Percentiles rank a stretch among this genome's conserved stretches.
phyloP scores from a whole-genome alignment of 1,284 basidiomycete species.

The Violaceomyces palustris region DNA sequence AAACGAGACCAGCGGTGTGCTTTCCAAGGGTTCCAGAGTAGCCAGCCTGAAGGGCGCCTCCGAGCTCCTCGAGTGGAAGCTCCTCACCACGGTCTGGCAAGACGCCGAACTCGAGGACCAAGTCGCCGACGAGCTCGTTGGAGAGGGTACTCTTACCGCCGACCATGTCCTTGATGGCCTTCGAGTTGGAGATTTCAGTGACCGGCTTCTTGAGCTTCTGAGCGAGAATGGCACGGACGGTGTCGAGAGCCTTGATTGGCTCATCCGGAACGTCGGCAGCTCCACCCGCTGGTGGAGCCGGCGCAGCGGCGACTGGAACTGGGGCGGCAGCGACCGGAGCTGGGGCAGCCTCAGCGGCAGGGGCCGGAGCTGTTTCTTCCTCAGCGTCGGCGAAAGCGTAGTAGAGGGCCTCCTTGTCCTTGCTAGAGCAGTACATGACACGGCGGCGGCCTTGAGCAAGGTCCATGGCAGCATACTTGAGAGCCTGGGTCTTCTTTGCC shows the following conservation, averaged over 20 bases:
- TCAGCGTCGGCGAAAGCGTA: conserved; percentile 91
- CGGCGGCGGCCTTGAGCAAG: conserved; percentile 76
- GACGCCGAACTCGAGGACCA: conserved; percentile 60
- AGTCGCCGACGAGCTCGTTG: conserved; percentile 87
- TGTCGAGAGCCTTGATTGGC: conserved; percentile 85
- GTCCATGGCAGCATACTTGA: conserved; percentile 88
- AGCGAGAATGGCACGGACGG: conserved; percentile 81
- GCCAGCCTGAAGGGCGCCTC: conserved; percentile 73
- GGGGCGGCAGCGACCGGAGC: conserved; percentile 53
- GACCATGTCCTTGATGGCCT: conserved; percentile 96
- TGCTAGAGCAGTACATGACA: conserved; percentile 83
- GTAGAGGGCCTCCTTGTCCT: conserved; percentile 94
- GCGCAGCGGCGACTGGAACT: conserved; percentile 56
- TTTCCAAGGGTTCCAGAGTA: conserved; percentile 86
- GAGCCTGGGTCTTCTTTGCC: conserved; percentile 89
- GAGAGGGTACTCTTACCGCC: conserved; percentile 97
- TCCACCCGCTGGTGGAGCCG: conserved; percentile 58
- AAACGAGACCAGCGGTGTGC: conserved; percentile 85
- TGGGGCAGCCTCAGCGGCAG: conserved; percentile 55
- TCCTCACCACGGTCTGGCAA: conserved; percentile 94
- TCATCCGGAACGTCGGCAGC: conserved; percentile 73
- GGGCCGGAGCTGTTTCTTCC: conserved; percentile 52
- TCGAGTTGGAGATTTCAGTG: conserved; percentile 80
- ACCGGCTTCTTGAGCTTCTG: conserved; percentile 97
- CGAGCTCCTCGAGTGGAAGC: conserved; percentile 81